phyloP scores from a whole-genome alignment of 345 rosid species.

The Brassica cretica region DNA sequence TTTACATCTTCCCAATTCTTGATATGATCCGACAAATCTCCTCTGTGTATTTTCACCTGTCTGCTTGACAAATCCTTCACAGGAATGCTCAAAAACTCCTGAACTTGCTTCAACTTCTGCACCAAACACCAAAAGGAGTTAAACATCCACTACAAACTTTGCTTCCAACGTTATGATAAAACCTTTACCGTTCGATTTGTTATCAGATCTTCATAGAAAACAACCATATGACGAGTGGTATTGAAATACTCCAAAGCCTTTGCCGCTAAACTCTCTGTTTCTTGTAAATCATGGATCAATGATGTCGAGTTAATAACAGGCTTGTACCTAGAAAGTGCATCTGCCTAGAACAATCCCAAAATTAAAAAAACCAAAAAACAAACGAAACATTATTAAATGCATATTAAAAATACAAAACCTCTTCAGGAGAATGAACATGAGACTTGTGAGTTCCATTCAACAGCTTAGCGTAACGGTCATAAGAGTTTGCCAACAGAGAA shows the following conservation, averaged over 20 bases:
- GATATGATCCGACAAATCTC: conserved; percentile 64
- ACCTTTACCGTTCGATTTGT: conserved; percentile 45
- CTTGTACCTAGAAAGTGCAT: conserved; percentile 74
- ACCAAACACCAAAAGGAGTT: conserved; percentile 4
- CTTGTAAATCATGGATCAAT: conserved; percentile 60
- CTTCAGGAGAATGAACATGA: conserved; percentile 90
- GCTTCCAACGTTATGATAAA: background rate
- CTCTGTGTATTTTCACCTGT: conserved; percentile 91
- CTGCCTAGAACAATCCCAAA: conserved; percentile 49
- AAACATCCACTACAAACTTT: background rate
- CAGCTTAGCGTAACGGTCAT: conserved; percentile 79
- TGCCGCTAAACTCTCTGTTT: conserved; percentile 57
- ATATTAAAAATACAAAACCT: conserved; percentile 46
- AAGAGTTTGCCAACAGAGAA: conserved; percentile 81
- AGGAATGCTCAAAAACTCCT: conserved; percentile 71
- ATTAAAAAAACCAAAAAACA: conserved; percentile 24
- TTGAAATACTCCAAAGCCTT: conserved; percentile 67
- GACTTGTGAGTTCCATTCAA: conserved; percentile 96
- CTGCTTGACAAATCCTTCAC: conserved; percentile 62
- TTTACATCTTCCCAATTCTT: conserved; percentile 84
- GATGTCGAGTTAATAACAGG: conserved; percentile 71
- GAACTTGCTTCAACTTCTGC: conserved; percentile 80
- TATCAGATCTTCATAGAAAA: conserved; percentile 82
- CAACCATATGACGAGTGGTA: conserved; percentile 67
- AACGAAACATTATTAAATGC: background rate